Base-by-base conservation (phyloP, 2,329 filamentous ascomycete genomes). In the Alternaria incomplexa region DNA sequence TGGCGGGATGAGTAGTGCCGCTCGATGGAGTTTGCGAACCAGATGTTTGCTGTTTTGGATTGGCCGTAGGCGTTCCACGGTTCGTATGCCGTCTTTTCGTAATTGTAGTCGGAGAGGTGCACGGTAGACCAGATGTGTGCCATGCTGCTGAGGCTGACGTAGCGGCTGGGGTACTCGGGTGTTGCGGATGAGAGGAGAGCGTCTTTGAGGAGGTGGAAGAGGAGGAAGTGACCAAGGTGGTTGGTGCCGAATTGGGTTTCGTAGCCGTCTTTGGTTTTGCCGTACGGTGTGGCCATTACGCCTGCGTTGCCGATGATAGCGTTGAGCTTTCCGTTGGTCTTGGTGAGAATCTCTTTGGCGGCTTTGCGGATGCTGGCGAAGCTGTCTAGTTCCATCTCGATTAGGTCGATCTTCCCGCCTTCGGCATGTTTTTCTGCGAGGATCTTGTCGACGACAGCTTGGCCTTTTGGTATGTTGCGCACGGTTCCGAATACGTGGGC, bases 151-250 rank as follows among this genome's bases (percentile, higher is more conserved):
- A 45, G n/a, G 43, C 43, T 45, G 17, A 45, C 43, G 20, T 45
- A 22, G 20, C 43, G 43, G 20, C 43, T 45, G 17, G 20, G 17
- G 20, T 45, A 45, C 43, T 69, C 64, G 0, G 80, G 73, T 0
- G 77, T 81, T 1, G 79, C 67, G 15, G 78, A 77, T 0, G 76
- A 63, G 0, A 86, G 70, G 5, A 87, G 70, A 0, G 79, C 68
- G 0, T 78, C 69, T 44, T 83, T 83, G 43, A 88, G 77, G 1
- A 86, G 79, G n/a, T 85, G 76, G 62, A 85, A 84, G 10, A 88
- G 79, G 0, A 87, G 81, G 65, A 84, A 85, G 32, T 84, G 82
- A 0, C 81, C 79, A 13, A 86, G 62, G 62, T 85, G 80, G 69
- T 85, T 85, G 20, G 81, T 81, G 7, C 77, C 82, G 5, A 83